phyloP scores from a whole-genome alignment of 352 stramenopile species.

The Pythium guiyangense region DNA sequence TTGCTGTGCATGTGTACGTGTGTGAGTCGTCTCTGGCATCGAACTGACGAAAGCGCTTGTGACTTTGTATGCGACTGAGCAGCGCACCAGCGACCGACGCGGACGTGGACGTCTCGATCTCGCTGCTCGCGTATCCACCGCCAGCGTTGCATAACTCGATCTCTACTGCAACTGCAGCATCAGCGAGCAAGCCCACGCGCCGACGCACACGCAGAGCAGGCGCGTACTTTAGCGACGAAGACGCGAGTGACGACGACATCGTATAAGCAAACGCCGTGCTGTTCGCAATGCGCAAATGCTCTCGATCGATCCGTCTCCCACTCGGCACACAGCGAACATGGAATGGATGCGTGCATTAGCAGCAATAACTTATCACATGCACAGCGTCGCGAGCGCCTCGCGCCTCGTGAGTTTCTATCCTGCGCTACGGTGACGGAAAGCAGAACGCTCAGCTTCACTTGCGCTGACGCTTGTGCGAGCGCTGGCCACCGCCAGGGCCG shows the following conservation, averaged over 20 bases:
- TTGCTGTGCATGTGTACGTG: not conserved
- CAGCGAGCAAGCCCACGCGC: conserved; percentile 2
- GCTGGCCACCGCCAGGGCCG: conserved; percentile 16
- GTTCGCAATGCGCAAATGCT: too few relatives aligned
- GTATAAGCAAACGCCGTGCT: not conserved
- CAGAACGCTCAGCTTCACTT: conserved; percentile 23
- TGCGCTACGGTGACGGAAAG: too few relatives aligned
- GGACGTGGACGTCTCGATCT: conserved; percentile 58
- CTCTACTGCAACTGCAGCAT: not conserved
- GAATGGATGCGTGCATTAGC: not conserved
- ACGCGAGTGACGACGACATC: conserved; percentile 52
- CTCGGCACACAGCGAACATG: conserved; percentile 1
- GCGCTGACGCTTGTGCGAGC: conserved; percentile 49
- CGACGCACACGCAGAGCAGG: conserved; percentile 32
- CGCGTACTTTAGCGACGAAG: conserved; percentile 79
- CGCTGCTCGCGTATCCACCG: conserved; percentile 61
- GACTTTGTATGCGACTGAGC: not conserved
- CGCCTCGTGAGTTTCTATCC: too few relatives aligned
- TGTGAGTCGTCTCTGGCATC: not conserved
- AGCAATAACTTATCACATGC: too few relatives aligned
- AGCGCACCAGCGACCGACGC: conserved; percentile 44
- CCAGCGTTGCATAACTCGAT: not conserved
- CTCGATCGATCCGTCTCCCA: not conserved
- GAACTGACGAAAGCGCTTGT: not conserved
- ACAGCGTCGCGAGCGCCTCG: too few relatives aligned